Base-by-base conservation (phyloP, 345 rosid species). In the Citrus unshiu region DNA sequence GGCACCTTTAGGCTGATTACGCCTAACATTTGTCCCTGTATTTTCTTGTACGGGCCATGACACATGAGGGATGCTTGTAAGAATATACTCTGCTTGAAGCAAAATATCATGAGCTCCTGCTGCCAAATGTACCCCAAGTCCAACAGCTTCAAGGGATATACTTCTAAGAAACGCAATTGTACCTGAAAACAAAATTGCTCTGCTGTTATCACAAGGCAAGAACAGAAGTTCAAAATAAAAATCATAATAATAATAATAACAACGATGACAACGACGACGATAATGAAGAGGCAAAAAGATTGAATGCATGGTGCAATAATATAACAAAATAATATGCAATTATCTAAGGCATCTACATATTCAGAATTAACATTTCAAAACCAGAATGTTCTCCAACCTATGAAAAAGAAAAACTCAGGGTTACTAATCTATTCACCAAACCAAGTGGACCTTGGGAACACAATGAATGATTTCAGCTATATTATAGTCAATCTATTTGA, bases 111-210 rank as follows among this genome's bases (percentile, higher is more conserved):
- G 94, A 74, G 90, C 92, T 63, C 97, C 94, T 1, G 97, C 98
- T 77, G 99, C 94, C 84, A 96, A 86, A 89, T 96, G 99, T 65
- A 93, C 97, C 59, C 98, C 99, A 65, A 95, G 95, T 62, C 95
- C 97, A 85, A 93, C 91, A 37, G 97, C 99, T 90, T 92, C 98
- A 72, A 94, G 86, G 66, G 98, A 96, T 79, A 96, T 83, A 81
- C 98, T 96, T 86, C 90, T 91, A 73, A 94, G 97, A 84, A 96
- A 96, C 3, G 99, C 98, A 68, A 82, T 73, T 72, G 97, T 90
- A 78, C 99, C 99, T 96, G 89, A n/a, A 78, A 83, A 75, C 65
- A 49, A 73, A 40, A 32, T 54, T 30, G 62, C n/a, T 18, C 70
- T 58, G 27, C 24, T 27, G 29, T 72, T 32, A 71, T 70, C n/a